Base-by-base conservation (phyloP, 2,329 filamentous ascomycete genomes). In the Erysiphe pulchra region DNA sequence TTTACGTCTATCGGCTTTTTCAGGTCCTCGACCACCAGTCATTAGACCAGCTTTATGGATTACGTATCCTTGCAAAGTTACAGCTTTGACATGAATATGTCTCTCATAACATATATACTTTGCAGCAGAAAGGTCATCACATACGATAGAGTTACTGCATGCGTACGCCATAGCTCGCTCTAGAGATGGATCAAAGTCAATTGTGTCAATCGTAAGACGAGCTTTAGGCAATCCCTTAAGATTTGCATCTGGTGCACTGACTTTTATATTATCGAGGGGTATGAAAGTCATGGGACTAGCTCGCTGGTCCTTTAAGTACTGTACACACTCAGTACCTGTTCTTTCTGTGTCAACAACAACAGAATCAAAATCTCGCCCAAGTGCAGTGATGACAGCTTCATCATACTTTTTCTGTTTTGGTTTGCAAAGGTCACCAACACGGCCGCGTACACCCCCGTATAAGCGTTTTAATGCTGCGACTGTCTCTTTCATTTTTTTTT, bases 401-500 rank as follows among this genome's bases (percentile, higher is more conserved):
- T 90, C 82, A 56, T 78, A 98, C 60, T 94, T 95, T 63, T 92
- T 94, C 63, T 94, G 84, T 61, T 94, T 95, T 1, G 90, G 87
- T 52, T 83, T 86, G 64, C 90, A 94, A 38, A 98, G 71, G 52
- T 93, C 84, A 50, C 84, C 83, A 41, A 95, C 74, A 41, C 87
- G 77, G 17, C 90, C 90, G 52, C 82, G 82, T 40, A 98, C 87
- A 42, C 87, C 87, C 1, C 85, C 83, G 54, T 85, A 93, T 50
- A 93, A 80, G 45, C 85, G 79, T 61, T 92, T 93, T 55, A 98
- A 68, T 31, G 82, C 77, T 11, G 77, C 75, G 32, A 95, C 77
- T 57, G 83, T 80, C 57, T 93, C 86, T 55, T 83, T 84, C 56
- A 79, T 75, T 48, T 76, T 70, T 24, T 72, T 64, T 57, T 95